Evolutionary conservation across 2,329 filamentous ascomycete species (phyloP).

Genomic region (Stemphylium beticola): DNA sequence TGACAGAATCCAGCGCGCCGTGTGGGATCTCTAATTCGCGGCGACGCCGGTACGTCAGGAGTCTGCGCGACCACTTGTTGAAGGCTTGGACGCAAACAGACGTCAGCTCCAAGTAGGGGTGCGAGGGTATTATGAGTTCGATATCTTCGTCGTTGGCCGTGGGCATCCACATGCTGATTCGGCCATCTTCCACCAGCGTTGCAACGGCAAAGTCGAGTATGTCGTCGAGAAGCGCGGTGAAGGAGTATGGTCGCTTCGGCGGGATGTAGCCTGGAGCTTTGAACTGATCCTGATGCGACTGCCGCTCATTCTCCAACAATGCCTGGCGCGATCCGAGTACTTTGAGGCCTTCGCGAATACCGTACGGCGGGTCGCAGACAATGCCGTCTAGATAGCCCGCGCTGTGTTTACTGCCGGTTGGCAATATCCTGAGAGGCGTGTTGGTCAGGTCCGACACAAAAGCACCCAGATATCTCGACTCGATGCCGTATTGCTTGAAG

Average conservation of each 20-base stretch:
- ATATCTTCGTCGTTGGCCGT: constrained; percentile 69
- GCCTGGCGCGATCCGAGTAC: constrained; percentile 78
- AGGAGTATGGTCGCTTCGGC: constrained; percentile 91
- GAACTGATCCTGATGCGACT: constrained; percentile 36
- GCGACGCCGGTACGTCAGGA: constrained; percentile 83
- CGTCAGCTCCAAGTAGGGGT: constrained; percentile 76
- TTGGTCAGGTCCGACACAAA: constrained; percentile 91
- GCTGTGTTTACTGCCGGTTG: constrained; percentile 8
- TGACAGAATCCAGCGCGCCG: constrained; percentile 22
- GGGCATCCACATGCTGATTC: constrained; percentile 96
- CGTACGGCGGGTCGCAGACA: constrained; percentile 94
- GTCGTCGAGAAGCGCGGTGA: constrained; percentile 86
- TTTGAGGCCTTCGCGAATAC: constrained; percentile 87
- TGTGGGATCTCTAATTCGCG: constrained; percentile 61
- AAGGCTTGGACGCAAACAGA: constrained; percentile 84
- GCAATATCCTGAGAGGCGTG: constrained; percentile 65
- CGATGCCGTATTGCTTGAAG: constrained; percentile 81
- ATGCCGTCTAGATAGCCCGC: constrained; percentile 80
- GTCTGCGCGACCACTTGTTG: constrained; percentile 87
- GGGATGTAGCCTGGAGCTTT: constrained; percentile 69
- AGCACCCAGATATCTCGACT: constrained; percentile 71
- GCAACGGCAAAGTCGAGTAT: constrained; percentile 81
- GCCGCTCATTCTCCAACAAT: constrained; percentile 30
- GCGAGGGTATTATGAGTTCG: constrained; percentile 76
- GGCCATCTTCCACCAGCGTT: constrained; percentile 77